phyloP scores from a whole-genome alignment of 1,284 basidiomycete genomes.

The Cutaneotrichosporon sp. region DNA sequence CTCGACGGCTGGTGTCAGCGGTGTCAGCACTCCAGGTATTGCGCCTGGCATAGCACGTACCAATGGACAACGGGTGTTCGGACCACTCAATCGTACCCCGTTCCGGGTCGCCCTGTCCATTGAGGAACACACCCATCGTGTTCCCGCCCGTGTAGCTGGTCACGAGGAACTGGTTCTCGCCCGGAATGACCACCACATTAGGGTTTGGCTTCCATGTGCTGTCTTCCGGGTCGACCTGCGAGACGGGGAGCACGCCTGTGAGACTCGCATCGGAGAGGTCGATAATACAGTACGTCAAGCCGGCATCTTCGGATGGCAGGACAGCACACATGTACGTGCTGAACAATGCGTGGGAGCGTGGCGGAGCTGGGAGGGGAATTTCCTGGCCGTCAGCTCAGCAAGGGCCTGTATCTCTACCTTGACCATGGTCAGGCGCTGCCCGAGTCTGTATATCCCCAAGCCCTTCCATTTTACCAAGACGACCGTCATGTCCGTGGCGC shows the following conservation, averaged over 20 bases:
- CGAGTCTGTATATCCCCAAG: slow-evolving; percentile 63
- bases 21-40: too few species aligned
- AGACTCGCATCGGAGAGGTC: slow-evolving; percentile 65
- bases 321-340: slow-evolving; percentile 69
- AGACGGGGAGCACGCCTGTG: slow-evolving; percentile 68
- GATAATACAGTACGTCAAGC: slow-evolving; percentile 63
- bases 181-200: slow-evolving; percentile 64
- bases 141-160: slow-evolving; percentile 57
- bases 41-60: slow-evolving; percentile 53
- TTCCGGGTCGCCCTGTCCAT: slow-evolving; percentile 75
- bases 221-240: slow-evolving; percentile 55
- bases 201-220: slow-evolving; percentile 55
- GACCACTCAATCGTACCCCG: slow-evolving; percentile 82
- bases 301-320: slow-evolving; percentile 51
- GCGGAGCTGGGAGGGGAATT: slow-evolving; percentile 66
- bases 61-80: slow-evolving; percentile 66
- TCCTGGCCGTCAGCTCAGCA: slow-evolving; percentile 55
- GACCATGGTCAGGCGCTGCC: slow-evolving; percentile 58
- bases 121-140: slow-evolving; percentile 79
- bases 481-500: slow-evolving; percentile 63
- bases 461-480: slow-evolving; percentile 68
- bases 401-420: too few species aligned
- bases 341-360: slow-evolving; percentile 60
- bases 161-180: slow-evolving; percentile 65
- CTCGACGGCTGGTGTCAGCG: slow-evolving; percentile 60